Evolutionary conservation across 768 basidiomycete species (phyloP), one percentile per base, ranked within the genome.

Genomic region (Trametes cubensis): DNA sequence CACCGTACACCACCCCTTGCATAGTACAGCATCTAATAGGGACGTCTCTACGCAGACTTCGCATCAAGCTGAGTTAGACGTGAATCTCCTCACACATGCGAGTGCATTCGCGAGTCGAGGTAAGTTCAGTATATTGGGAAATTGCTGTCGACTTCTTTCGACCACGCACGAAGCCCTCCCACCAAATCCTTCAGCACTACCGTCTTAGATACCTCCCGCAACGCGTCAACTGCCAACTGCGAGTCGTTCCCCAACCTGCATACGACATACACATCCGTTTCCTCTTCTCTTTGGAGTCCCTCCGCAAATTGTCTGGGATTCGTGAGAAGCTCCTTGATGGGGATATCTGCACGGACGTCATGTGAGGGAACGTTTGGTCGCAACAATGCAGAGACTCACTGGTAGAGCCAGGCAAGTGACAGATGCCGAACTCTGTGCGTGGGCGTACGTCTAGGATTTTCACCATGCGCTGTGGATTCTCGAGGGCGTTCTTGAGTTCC

Each of bases 191-290:
- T 83, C 18, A 90, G 77, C 39, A 76, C 67, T 6, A 70, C 62
- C 3, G 54, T 72, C 21, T 63, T 68, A 50, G 70, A 67, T 8
- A 75, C 77, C 18, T 68, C 70, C 58, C 82, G 73, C 20, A 93
- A 69, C 6, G 86, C 85, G 39, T 85, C 79, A 0, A 86, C 94
- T 30, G 95, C 96, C 20, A 92, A 82, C 72, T 94, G 92, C 0
- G 94, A 96, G 73, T 98, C 96, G 69, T 98, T 98, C 5, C 96
- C 95, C 21, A 94, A 78, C 30, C 93, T 83, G 74, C 95, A 98
- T 26, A 97, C 74, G 18, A 97, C 76, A 62, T 86, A 86, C 6
- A 78, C 77, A 11, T 51, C 41, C 3, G 73, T 66, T 18, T 71
- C 49, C 10, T 78, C 72, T 62, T 55, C 26, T 61, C 50, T 42